phyloP scores from a whole-genome alignment of 768 basidiomycete genomes.

The Agaricus bisporus region DNA sequence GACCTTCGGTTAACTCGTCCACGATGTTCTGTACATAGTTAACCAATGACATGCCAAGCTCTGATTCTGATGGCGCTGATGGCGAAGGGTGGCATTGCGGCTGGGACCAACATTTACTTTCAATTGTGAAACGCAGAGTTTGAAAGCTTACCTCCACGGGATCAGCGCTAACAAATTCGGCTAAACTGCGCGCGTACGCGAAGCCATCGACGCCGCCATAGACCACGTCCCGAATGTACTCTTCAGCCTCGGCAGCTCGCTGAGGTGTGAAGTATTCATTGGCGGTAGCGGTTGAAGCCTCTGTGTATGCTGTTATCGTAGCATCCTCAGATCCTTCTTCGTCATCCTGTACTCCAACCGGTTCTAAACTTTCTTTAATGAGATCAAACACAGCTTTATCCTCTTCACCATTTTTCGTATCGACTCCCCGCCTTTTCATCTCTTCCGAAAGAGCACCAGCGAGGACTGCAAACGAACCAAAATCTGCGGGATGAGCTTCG shows the following conservation, averaged over 20 bases:
- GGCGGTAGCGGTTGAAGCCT: slow-evolving; percentile 14
- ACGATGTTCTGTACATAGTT: slow-evolving; percentile 41
- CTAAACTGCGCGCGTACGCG: slow-evolving; percentile 72
- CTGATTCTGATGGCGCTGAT: slow-evolving; percentile 10
- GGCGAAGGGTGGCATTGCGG: neutral
- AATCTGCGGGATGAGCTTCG: slow-evolving; percentile 51
- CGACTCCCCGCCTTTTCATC: slow-evolving; percentile 28
- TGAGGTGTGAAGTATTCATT: slow-evolving; percentile 43
- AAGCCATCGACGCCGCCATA: slow-evolving; percentile 75
- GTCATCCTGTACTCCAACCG: slow-evolving; percentile 19
- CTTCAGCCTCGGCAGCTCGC: slow-evolving; percentile 50
- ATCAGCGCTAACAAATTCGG: slow-evolving; percentile 56
- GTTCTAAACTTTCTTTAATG: slow-evolving; percentile 33
- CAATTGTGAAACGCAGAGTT: slow-evolving; percentile 1
- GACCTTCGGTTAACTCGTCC: slow-evolving; percentile 41
- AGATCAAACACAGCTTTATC: slow-evolving; percentile 25
- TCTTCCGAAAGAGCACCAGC: slow-evolving; percentile 41
- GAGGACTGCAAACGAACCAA: slow-evolving; percentile 54
- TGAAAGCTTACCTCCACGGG: slow-evolving; percentile 19
- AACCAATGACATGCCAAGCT: slow-evolving; percentile 32
- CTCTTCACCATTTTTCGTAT: slow-evolving; percentile 23
- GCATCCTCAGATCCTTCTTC: slow-evolving; percentile 12
- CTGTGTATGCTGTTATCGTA: slow-evolving; percentile 11
- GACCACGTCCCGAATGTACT: slow-evolving; percentile 66
- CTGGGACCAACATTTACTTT: neutral